Evolutionary conservation across 352 stramenopile genomes (phyloP), one percentile per base, ranked within the genome.

Genomic region (Globisporangium solare): DNA sequence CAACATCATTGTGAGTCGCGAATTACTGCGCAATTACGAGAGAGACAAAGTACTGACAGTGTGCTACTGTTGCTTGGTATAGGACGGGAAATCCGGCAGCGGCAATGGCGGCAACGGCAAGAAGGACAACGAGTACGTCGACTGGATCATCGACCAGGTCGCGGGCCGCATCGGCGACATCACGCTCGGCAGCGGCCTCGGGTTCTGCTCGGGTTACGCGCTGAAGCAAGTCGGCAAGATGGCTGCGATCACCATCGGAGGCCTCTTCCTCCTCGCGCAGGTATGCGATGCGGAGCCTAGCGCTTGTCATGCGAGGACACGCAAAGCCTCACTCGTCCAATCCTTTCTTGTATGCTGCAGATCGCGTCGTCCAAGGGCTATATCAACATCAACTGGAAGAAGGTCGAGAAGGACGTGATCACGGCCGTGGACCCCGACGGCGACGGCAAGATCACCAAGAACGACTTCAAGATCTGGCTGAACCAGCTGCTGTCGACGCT

Each of bases 331-430:
- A 37, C 40, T 49, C 11, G 54, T 6, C n/a, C 35, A 5, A 51
- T 48, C 18, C 18, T 27, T 18, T 48, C 20, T 54, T 24, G 13
- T 59, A 11, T 18, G 10, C 6, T 27, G 20, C 58, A 82, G 63
- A 43, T 79, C n/a, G 81, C 88, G 15, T 72, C 77, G 48, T 91
- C 84, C 37, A 82, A 91, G 48, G 87, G 87, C 40, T 96, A 96
- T 78, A 88, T 96, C 58, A 68, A 94, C 56, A 92, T 96, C 57
- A 87, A 95, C 64, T 96, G 86, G 87, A 71, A 74, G 54, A 96
- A 96, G 69, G 77, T 95, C 35, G 80, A 96, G 54, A 89, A 89
- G 52, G 86, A 94, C 61, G 77, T 92, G 43, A 84, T 92, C 56
- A 67, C 67, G 18, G 77, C 79, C n/a, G 77, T 95, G 27, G 87